Percentiles rank a stretch among this genome's conserved stretches.
These are phyloP conservation scores for Globisporangium iwayamae DNA, from an alignment of 352 stramenopile species.

Conservation along the genomic window DNA sequence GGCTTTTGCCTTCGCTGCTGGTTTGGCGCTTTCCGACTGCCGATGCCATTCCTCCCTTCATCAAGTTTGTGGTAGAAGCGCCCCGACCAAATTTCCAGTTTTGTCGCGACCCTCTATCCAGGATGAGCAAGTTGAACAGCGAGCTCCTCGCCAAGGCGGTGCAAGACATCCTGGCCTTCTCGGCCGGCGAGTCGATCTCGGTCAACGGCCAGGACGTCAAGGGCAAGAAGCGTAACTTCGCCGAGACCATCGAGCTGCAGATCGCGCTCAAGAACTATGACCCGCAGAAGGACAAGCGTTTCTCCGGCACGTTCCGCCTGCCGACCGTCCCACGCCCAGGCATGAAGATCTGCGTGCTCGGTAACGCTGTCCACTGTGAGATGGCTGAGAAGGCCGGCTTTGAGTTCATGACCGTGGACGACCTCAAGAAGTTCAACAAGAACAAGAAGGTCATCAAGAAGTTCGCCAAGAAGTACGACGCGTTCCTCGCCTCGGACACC, in stretches of 20 bases:
- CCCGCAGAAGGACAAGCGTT: conserved; percentile 99
- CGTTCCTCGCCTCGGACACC: conserved; percentile 98
- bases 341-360: conserved; percentile 98
- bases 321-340: conserved; percentile 93
- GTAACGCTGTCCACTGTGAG: conserved; percentile 98
- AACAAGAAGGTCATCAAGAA: conserved; percentile 99
- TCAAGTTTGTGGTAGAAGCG: conserved; percentile 66
- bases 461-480: conserved; percentile 99
- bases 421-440: conserved; percentile 99
- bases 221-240: conserved; percentile 99
- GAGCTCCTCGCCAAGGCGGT: conserved; percentile 95
- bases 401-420: conserved; percentile 98
- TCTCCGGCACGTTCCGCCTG: conserved; percentile 99
- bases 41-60: conserved; percentile 69
- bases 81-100: conserved; percentile 31
- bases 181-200: conserved; percentile 91
- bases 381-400: conserved; percentile 97
- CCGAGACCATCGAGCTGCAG: conserved; percentile 98
- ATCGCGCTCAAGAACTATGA: conserved; percentile 99
- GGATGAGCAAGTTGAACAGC: conserved; percentile 96
- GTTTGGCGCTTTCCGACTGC: background rate
- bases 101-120: conserved; percentile 19
- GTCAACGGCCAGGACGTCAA: conserved; percentile 91
- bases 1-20: background rate
- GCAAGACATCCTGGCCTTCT: conserved; percentile 95